Conservation (phyloP, 805 yeast genomes). For the Candida methanosorbosa region DNA sequence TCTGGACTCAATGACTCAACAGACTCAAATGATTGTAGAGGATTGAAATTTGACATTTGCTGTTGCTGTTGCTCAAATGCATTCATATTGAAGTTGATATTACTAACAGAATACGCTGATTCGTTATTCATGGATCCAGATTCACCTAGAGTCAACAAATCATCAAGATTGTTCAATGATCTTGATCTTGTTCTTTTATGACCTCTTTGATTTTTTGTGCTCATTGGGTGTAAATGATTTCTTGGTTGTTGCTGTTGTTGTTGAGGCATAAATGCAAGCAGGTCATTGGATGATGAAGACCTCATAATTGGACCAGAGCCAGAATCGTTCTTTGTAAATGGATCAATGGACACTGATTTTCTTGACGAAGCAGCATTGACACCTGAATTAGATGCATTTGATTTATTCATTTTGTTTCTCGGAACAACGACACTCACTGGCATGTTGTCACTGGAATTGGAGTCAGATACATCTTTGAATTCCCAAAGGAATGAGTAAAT, state of each 20-base stretch:
- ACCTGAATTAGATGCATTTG: no score
- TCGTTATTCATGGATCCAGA: not conserved
- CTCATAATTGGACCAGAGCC: no score
- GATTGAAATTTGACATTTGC: not conserved
- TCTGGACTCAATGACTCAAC: constrained; percentile 4
- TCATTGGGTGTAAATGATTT: no score
- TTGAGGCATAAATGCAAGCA: not conserved
- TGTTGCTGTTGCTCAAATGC: no score
- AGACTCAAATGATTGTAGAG: constrained; percentile 1
- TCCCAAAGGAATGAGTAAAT: constrained; percentile 25
- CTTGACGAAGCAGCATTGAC: no score
- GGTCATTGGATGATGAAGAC: no score
- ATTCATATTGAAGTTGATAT: not conserved
- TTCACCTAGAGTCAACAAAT: no score
- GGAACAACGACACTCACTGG: not conserved
- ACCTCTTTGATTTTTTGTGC: no score
- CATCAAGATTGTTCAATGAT: constrained; percentile 23
- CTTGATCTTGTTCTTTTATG: constrained; percentile 28
- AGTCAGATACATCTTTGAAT: constrained; percentile 6
- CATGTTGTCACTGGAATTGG: not conserved
- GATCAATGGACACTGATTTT: no score
- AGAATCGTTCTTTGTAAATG: no score
- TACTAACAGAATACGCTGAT: not conserved
- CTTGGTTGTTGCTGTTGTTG: no score
- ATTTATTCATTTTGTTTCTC: not conserved